Evolutionary conservation across 441 rosid genomes (phyloP).

Genomic region (Raphanus hybrid): DNA sequence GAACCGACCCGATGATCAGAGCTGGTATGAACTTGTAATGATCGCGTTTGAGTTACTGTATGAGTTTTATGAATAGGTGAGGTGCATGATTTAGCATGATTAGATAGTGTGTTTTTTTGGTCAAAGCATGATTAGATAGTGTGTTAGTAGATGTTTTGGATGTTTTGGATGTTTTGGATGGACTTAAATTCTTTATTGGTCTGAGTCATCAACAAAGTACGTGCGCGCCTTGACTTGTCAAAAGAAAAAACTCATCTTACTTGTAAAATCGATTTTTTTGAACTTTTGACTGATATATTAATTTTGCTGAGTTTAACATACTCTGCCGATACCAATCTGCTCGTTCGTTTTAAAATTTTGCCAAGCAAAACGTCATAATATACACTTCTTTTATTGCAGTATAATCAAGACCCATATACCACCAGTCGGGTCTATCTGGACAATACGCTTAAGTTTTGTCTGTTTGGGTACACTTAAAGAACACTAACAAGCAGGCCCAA

Average conservation of each 20-base stretch:
- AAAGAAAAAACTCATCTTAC: slow-evolving; percentile 19
- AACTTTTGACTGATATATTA: background rate
- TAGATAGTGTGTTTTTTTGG: background rate
- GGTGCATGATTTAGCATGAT: slow-evolving; percentile 37
- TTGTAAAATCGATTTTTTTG: background rate
- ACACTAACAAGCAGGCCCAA: slow-evolving; percentile 8
- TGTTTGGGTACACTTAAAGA: background rate
- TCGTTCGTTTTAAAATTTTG: background rate
- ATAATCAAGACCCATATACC: background rate
- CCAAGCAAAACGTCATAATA: background rate
- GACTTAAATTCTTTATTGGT: slow-evolving; percentile 31
- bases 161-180: background rate
- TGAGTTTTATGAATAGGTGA: slow-evolving; percentile 16
- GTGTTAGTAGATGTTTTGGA: no score
- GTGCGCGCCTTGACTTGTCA: slow-evolving; percentile 42
- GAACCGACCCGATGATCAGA: background rate
- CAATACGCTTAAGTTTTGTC: background rate
- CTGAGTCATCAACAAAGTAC: slow-evolving; percentile 37
- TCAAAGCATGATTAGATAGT: no score
- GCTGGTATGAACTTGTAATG: slow-evolving; percentile 19
- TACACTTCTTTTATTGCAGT: background rate
- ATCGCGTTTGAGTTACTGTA: slow-evolving; percentile 4
- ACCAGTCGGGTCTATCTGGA: background rate
- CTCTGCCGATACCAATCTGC: background rate
- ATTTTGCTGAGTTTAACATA: slow-evolving; percentile 1